phyloP scores from a whole-genome alignment of 2,329 filamentous ascomycete genomes.

The Calonectria leucothoes region DNA sequence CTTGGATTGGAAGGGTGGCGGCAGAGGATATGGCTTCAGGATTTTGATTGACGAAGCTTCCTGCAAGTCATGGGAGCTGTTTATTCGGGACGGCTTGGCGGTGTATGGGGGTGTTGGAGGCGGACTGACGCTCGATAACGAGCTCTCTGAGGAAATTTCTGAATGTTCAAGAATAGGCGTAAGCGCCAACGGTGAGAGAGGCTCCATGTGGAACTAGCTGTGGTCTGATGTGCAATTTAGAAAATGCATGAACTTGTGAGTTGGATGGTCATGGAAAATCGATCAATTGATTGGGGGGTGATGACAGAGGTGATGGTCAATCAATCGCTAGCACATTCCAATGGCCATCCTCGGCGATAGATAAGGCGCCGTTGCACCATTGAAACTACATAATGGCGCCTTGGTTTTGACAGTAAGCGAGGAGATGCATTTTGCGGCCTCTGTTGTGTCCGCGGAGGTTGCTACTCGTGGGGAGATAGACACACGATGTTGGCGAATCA shows the following conservation, averaged over 20 bases:
- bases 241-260: background rate
- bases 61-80: constrained; percentile 44
- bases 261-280: constrained; percentile 1
- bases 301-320: constrained; percentile 24
- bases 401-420: constrained; percentile 35
- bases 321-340: constrained; percentile 27
- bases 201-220: constrained; percentile 29
- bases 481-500: constrained; percentile 38
- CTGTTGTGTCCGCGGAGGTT: constrained; percentile 41
- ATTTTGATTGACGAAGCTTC: constrained; percentile 17
- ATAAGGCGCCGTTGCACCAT: constrained; percentile 18
- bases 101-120: constrained; percentile 56
- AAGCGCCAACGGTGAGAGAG: constrained; percentile 28
- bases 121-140: constrained; percentile 31
- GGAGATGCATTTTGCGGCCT: constrained; percentile 44
- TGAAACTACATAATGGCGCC: constrained; percentile 10
- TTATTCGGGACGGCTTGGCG: constrained; percentile 50
- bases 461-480: constrained; percentile 33
- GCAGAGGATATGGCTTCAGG: constrained; percentile 68
- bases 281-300: background rate
- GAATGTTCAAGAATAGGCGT: constrained; percentile 23
- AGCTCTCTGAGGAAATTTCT: constrained; percentile 3
- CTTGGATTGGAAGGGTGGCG: constrained; percentile 71
- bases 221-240: constrained; percentile 4
- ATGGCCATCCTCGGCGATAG: background rate